These are phyloP conservation scores for Microbotryum lychnidis-dioicae DNA, from an alignment of 1,284 basidiomycete genomes.

Conservation along the genomic window DNA sequence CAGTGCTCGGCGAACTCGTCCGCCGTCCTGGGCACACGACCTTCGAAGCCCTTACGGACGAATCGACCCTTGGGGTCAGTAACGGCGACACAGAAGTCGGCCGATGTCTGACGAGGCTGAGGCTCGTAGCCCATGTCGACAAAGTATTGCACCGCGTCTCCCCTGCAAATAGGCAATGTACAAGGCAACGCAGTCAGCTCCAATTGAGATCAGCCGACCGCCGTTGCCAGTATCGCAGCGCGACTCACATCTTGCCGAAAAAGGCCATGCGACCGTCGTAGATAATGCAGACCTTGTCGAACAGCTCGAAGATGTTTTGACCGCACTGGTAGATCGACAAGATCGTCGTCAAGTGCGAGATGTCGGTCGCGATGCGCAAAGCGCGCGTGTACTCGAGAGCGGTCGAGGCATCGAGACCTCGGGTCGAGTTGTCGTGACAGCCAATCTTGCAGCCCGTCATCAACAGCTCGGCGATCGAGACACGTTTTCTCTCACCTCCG, in stretches of 20 bases:
- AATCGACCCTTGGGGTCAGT: conserved; percentile 44
- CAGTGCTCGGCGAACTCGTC: conserved; percentile 44
- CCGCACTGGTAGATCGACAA: conserved; percentile 50
- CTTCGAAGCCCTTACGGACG: conserved; percentile 37
- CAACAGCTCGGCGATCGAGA: conserved; percentile 50
- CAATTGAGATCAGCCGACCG: neutral
- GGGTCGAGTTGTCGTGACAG: conserved; percentile 50
- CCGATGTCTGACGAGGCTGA: conserved; percentile 60
- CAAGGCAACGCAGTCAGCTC: neutral
- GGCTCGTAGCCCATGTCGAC: conserved; percentile 63
- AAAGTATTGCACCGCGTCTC: conserved; percentile 71
- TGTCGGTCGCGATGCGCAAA: conserved; percentile 39
- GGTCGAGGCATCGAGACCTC: conserved; percentile 60
- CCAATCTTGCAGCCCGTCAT: conserved; percentile 13
- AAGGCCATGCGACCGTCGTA: conserved; percentile 54
- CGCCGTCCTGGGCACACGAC: conserved; percentile 49
- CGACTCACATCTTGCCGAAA: conserved; percentile 38
- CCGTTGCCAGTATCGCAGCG: too few relatives aligned
- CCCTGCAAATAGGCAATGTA: conserved; percentile 56
- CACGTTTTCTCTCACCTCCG: conserved; percentile 47
- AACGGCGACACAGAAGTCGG: conserved; percentile 44
- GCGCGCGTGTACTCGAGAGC: conserved; percentile 52
- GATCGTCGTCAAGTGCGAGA: conserved; percentile 33
- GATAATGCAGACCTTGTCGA: conserved; percentile 59
- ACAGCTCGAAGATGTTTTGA: conserved; percentile 52